Percentiles rank a stretch among this genome's conserved stretches.
Evolutionary conservation across 2,329 filamentous ascomycete genomes (phyloP).

Genomic region (Penicillium sp.): DNA sequence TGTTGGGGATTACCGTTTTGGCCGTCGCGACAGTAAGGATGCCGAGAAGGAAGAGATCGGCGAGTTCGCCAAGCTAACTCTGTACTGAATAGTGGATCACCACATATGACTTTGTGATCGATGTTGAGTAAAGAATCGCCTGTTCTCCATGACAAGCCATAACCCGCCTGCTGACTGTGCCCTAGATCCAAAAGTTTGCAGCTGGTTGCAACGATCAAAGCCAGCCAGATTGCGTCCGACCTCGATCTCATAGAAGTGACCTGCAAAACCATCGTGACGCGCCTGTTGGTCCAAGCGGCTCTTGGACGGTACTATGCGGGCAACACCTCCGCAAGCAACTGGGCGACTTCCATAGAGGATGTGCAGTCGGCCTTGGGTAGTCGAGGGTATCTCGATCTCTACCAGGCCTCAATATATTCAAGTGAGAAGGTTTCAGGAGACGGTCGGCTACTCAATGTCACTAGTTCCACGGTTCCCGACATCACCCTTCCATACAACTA

Average conservation of each 20-base stretch:
- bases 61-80: not conserved
- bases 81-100: slow-evolving; percentile 53
- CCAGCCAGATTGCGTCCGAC: slow-evolving; percentile 75
- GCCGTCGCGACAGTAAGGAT: slow-evolving; percentile 61
- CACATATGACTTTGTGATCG: slow-evolving; percentile 62
- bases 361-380: slow-evolving; percentile 67
- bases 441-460: slow-evolving; percentile 65
- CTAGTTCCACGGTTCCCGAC: slow-evolving; percentile 49
- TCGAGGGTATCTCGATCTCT: slow-evolving; percentile 55
- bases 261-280: slow-evolving; percentile 69
- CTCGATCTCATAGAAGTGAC: slow-evolving; percentile 77
- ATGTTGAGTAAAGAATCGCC: slow-evolving; percentile 47
- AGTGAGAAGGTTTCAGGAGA: slow-evolving; percentile 62
- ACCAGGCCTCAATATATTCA: slow-evolving; percentile 75
- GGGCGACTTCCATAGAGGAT: slow-evolving; percentile 62
- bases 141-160: not conserved
- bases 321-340: slow-evolving; percentile 61
- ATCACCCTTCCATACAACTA: slow-evolving; percentile 60
- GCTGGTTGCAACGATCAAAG: slow-evolving; percentile 83
- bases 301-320: slow-evolving; percentile 51
- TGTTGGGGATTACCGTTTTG: slow-evolving; percentile 74
- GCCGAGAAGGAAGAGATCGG: not conserved
- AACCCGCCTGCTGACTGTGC: slow-evolving; percentile 3
- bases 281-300: slow-evolving; percentile 55
- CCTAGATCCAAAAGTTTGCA: slow-evolving; percentile 61